These are phyloP conservation scores for Phytopythium boreale DNA, from an alignment of 352 stramenopile species.

Conservation along the genomic window DNA sequence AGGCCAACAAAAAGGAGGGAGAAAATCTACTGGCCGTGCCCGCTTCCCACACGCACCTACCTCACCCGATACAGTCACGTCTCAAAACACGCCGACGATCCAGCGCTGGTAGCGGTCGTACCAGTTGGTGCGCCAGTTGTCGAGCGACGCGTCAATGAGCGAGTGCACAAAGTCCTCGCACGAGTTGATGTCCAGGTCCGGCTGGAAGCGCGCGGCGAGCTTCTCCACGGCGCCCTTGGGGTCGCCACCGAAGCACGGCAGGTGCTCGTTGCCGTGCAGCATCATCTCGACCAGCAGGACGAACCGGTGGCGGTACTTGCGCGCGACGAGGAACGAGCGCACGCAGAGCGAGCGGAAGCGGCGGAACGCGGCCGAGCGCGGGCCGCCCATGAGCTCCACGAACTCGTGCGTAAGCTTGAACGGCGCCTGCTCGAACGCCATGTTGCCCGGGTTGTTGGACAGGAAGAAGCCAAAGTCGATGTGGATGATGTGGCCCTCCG, in stretches of 20 bases:
- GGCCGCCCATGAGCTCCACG: slow-evolving; percentile 94
- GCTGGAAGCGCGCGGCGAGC: slow-evolving; percentile 91
- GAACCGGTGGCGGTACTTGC: slow-evolving; percentile 94
- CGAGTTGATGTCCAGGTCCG: slow-evolving; percentile 93
- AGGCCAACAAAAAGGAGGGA: neutral
- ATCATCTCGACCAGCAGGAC: slow-evolving; percentile 97
- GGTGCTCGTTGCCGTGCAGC: slow-evolving; percentile 94
- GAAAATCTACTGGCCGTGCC: neutral
- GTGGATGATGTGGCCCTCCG: slow-evolving; percentile 95
- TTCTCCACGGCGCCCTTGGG: slow-evolving; percentile 90
- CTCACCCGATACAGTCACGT: no score
- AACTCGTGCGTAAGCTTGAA: slow-evolving; percentile 99
- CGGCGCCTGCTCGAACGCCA: slow-evolving; percentile 94
- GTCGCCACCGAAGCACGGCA: slow-evolving; percentile 94
- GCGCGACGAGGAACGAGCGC: slow-evolving; percentile 93
- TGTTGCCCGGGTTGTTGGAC: slow-evolving; percentile 91
- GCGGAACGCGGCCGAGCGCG: slow-evolving; percentile 90
- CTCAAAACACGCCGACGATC: slow-evolving; percentile 87
- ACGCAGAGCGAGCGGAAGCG: slow-evolving; percentile 96
- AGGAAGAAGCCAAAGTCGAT: slow-evolving; percentile 98
- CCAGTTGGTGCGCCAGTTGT: slow-evolving; percentile 96
- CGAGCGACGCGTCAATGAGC: slow-evolving; percentile 94
- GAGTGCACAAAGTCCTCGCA: slow-evolving; percentile 95
- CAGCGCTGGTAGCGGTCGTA: slow-evolving; percentile 96
- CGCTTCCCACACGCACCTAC: neutral